Percentiles rank a stretch among this genome's conserved stretches.
Conservation (phyloP, 306 rosid genomes). For the Heteromeles arbutifolia region DNA sequence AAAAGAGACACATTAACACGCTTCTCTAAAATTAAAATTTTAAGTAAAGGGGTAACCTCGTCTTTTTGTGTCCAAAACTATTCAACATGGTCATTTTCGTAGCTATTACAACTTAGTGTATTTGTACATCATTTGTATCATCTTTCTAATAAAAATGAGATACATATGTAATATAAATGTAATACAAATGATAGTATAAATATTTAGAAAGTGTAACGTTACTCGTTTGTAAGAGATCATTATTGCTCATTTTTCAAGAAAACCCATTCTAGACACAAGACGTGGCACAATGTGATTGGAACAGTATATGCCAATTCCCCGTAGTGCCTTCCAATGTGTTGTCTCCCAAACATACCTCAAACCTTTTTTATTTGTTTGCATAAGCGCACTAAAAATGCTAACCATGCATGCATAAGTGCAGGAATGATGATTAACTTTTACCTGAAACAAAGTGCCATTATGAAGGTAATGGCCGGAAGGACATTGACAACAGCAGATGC, state of each 20-base stretch:
- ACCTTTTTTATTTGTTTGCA: constrained; percentile 1
- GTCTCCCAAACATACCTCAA: neutral
- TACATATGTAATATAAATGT: fast-evolving
- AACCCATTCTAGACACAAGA: neutral
- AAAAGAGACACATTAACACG: no score
- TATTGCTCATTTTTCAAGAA: no score
- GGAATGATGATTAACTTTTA: constrained; percentile 4
- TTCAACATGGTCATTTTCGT: no score
- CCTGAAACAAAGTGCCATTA: constrained; percentile 93
- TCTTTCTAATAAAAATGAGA: no score
- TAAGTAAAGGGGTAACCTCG: no score
- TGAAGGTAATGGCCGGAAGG: constrained; percentile 88
- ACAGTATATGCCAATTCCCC: neutral
- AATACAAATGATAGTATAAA: no score
- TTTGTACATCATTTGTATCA: no score
- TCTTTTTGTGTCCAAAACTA: no score
- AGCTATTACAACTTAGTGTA: no score
- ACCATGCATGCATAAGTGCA: neutral
- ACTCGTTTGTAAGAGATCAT: no score
- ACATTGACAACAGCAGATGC: constrained; percentile 70
- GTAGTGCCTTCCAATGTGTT: constrained; percentile 6
- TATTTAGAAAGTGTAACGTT: no score
- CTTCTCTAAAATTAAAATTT: no score
- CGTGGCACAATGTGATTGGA: neutral
- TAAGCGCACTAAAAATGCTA: neutral